A percentile compares a stretch with the other conserved stretches of the same genome.
Conservation (phyloP, 78 protist genomes). For the Dictyostelium capitatum region DNA sequence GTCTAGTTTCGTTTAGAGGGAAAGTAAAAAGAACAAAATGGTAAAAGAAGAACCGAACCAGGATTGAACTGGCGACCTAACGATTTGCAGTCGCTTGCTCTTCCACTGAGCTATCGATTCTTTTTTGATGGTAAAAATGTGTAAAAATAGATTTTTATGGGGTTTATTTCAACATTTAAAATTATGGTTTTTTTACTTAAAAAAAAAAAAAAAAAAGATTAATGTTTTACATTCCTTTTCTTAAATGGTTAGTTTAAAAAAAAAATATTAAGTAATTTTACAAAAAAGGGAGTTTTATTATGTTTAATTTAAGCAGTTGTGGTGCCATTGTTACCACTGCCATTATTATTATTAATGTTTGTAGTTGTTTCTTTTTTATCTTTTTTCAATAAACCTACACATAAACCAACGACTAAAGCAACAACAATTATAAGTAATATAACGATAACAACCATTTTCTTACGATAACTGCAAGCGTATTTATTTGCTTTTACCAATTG, state of each 20-base stretch:
- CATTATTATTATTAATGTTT: background rate
- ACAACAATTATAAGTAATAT: slow-evolving; percentile 13
- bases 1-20: no score
- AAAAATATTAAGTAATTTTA: no score
- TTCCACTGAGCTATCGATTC: slow-evolving; percentile 19
- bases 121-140: background rate
- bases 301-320: no score
- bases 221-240: no score
- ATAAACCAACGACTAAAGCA: slow-evolving; percentile 37
- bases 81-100: slow-evolving; percentile 26
- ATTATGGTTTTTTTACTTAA: no score
- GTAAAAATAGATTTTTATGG: no score
- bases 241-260: no score
- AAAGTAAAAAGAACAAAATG: no score
- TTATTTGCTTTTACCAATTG: slow-evolving; percentile 3
- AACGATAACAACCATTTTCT: slow-evolving; percentile 28
- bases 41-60: slow-evolving; percentile 6
- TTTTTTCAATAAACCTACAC: slow-evolving; percentile 34
- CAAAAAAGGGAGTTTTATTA: no score
- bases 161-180: no score
- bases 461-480: slow-evolving; percentile 24
- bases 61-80: slow-evolving; percentile 25
- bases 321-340: no score
- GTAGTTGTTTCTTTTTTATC: background rate
- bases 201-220: no score